These are phyloP conservation scores for Excoecaria agallocha DNA, from an alignment of 345 rosid genomes.

Conservation along the genomic window DNA sequence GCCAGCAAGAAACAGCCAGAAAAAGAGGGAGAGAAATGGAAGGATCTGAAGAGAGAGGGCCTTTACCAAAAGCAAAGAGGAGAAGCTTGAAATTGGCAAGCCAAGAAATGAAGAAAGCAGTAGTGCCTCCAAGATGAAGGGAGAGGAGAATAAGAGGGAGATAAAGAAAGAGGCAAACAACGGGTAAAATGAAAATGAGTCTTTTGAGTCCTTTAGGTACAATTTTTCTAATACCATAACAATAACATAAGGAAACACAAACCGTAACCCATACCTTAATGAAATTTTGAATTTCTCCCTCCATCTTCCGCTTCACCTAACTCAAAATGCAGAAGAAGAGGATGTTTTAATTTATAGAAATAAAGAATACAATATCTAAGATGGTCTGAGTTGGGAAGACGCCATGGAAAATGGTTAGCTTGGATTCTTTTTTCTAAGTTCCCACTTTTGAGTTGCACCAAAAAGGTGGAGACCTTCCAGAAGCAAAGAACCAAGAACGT, in stretches of 20 bases:
- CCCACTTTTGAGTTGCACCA: too few species aligned
- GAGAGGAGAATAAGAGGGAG: conserved; percentile 20
- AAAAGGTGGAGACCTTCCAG: too few species aligned
- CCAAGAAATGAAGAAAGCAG: conserved; percentile 30
- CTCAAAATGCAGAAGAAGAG: too few species aligned
- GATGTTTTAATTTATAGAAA: too few species aligned
- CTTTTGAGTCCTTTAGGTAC: conserved; percentile 10
- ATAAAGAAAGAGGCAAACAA: conserved; percentile 20
- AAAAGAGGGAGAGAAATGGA: conserved; percentile 18
- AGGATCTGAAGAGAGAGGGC: conserved; percentile 19
- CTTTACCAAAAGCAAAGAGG: conserved; percentile 26
- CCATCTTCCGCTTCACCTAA: not conserved
- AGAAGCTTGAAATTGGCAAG: conserved; percentile 32
- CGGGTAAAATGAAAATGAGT: conserved; percentile 16
- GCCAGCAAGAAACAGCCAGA: conserved; percentile 6
- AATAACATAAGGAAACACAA: conserved; percentile 13
- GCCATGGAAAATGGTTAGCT: too few species aligned
- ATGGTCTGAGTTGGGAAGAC: not conserved
- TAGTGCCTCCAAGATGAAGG: conserved; percentile 16
- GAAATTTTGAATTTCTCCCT: conserved; percentile 16
- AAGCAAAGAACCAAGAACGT: too few species aligned
- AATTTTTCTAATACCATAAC: conserved; percentile 2
- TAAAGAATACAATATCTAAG: too few species aligned
- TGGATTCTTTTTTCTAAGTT: too few species aligned
- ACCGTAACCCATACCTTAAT: conserved; percentile 17